Evolutionary conservation across 2,329 filamentous ascomycete species (phyloP), one percentile per base, ranked within the genome.

Genomic region (Leptographium wingfieldii): DNA sequence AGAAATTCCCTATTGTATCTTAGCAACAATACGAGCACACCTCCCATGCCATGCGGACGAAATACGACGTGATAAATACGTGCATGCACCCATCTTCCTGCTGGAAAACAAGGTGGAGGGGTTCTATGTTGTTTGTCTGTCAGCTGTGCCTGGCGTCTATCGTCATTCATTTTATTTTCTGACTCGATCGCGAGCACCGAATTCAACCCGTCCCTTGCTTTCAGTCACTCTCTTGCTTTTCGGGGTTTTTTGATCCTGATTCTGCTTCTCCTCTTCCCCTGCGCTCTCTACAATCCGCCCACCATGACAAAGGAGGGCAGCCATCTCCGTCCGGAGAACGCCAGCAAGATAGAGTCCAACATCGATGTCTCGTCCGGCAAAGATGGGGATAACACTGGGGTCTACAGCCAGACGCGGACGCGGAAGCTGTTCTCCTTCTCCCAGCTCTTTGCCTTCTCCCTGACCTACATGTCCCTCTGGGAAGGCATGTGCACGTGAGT

Each of bases 391-490:
- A 11, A n/a, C n/a, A 46, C 54, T 1, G 53, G 38, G 10, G 46
- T 60, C 27, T 61, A 61, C 55, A 63, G 54, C 25, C 58, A 63
- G 56, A 63, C 57, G 6, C 62, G 60, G 9, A 61, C 62, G 22
- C 51, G 62, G 12, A 38, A 58, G 1, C 54, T 63, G n/a, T 63
- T 63, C 12, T 59, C 59, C 19, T 60, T 60, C n/a, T 54, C 53
- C 25, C 60, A 59, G 62, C 60, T 63, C n/a, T 63, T 63, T 51
- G 60, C 57, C 43, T 61, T 58, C 22, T 61, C 58, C 11, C 27
- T 62, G 40, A 59, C 57, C 22, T 60, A 60, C 55, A 61, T 61
- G 57, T 60, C 60, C 7, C 51, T 59, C 6, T 63, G 57, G 58
- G 59, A 60, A 49, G 59, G 59, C 54, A 60, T 60, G 59, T 60